Evolutionary conservation across 83 land plant genomes (phyloP), one percentile per base, ranked within the genome.

Genomic region (Picea abies): DNA sequence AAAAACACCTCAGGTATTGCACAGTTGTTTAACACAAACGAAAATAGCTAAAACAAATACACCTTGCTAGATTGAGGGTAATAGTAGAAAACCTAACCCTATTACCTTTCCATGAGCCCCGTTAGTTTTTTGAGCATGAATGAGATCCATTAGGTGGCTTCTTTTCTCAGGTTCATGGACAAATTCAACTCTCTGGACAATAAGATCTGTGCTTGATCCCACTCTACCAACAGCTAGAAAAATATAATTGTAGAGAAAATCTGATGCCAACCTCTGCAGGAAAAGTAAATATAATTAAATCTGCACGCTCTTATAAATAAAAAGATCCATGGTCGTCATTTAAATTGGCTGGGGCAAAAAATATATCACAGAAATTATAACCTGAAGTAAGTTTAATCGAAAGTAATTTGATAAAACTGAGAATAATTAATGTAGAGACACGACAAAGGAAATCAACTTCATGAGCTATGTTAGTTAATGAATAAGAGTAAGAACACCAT

Each of bases 141-240:
- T 90, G 71, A 95, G 89, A 79, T 95, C 99, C 95, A 93, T 93
- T 20, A 97, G 91, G 86, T 94, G 94, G 85, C 96, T 95, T 81
- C 98, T 88, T 83, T 94, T 97, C 75, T 97, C 99, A 37, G 84
- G 41, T 60, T 93, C 95, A 22, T 66, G 93, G 52, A 97, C 98
- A 90, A 82, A 94, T 63, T 96, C 97, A 39, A 96, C 98, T 72
- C 96, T 90, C 71, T 97, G 99, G 78, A 93, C 91, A 79, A 97
- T 96, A 66, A 97, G 85, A 84, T 97, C 98, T 56, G 99, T 97
- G 78, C 99, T 97, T 17, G 99, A 97, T 17, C 99, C 99, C 78
- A 96, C 98, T 87, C 97, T 94, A 63, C 99, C 99, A 78, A 97
- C 98, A 61, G 99, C 97, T 80, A 97, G 86, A 76, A 97, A 97